Evolutionary conservation across 805 yeast species (phyloP).

Genomic region (Schizosaccharomyces cryophilus): DNA sequence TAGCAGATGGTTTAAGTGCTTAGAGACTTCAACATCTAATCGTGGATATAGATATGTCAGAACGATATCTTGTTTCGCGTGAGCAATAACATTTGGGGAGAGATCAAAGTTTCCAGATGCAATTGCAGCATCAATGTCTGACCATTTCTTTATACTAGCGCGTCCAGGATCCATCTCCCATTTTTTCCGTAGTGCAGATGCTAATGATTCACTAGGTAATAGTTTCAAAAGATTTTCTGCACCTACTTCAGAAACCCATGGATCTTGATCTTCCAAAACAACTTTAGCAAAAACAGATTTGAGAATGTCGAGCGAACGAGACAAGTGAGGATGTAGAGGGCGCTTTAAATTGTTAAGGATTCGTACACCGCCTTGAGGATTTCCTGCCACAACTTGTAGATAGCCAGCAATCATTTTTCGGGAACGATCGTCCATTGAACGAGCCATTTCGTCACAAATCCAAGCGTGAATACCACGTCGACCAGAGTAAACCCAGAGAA

Average conservation of each 20-base stretch:
- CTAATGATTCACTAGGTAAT: conserved; percentile 29
- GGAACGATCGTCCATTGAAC: conserved; percentile 43
- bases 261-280: conserved; percentile 62
- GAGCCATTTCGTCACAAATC: conserved; percentile 72
- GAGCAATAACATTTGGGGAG: conserved; percentile 28
- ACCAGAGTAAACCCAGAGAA: conserved; percentile 91
- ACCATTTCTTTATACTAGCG: conserved; percentile 50
- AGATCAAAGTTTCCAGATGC: conserved; percentile 15
- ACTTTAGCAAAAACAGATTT: conserved; percentile 37
- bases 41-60: conserved; percentile 69
- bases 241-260: conserved; percentile 41
- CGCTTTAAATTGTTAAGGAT: conserved; percentile 27
- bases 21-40: conserved; percentile 77
- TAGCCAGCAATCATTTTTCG: conserved; percentile 68
- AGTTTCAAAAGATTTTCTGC: conserved; percentile 33
- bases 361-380: conserved; percentile 22
- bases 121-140: conserved; percentile 30
- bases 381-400: conserved; percentile 37
- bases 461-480: conserved; percentile 98
- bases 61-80: conserved; percentile 60
- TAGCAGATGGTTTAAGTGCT: conserved; percentile 68
- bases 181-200: conserved; percentile 23
- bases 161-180: conserved; percentile 35
- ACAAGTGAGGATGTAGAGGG: conserved; percentile 75
- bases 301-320: conserved; percentile 43